Evolutionary conservation across 2,329 filamentous ascomycete genomes (phyloP), one percentile per base, ranked within the genome.

Genomic region (Annulohypoxylon truncatum): DNA sequence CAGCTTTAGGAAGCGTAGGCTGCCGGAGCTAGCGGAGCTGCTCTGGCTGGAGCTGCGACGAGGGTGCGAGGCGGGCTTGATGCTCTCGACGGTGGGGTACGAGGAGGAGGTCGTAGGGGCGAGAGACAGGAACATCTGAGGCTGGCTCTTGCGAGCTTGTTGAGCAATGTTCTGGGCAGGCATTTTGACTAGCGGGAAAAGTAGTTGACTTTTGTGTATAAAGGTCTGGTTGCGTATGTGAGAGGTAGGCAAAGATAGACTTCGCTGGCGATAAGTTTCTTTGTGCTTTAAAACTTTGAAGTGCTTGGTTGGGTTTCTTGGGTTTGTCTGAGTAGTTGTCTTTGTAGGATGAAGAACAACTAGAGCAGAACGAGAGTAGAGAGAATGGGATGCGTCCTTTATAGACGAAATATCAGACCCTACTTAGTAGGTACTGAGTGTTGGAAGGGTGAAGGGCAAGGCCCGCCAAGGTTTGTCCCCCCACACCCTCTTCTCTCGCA

Each of bases 1-100:
- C 62, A 90, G 85, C 82, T 89, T 89, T 71, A 90, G 83, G 77
- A 90, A 85, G 63, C 83, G 82, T 71, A 80, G 79, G 66, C 74
- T 73, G 67, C 80, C 76, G 68, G 78, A 77, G 76, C 82, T 85
- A 80, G 80, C 76, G 67, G 77, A 77, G 76, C 82, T 85, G 81
- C 83, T 86, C 69, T 83, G 76, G 76, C 84, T 86, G 62, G 85
- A 87, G 68, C 82, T 85, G 76, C 87, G 85, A 75, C 85, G 82
- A 55, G 77, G 59, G 46, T 73, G 62, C 6, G 10, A 1, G 18
- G 72, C 70, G 31, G 76, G 72, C 64, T 78, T 77, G 69, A 77
- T 72, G 63, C 76, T 75, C 64, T 77, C 73, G 10, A 77, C 70
- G 42, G 77, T 73, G 47, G 86, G 86, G 78, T 86, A 87, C 22